These are phyloP conservation scores for Yarrowia deformans DNA, from an alignment of 805 yeast species.

Conservation along the genomic window DNA sequence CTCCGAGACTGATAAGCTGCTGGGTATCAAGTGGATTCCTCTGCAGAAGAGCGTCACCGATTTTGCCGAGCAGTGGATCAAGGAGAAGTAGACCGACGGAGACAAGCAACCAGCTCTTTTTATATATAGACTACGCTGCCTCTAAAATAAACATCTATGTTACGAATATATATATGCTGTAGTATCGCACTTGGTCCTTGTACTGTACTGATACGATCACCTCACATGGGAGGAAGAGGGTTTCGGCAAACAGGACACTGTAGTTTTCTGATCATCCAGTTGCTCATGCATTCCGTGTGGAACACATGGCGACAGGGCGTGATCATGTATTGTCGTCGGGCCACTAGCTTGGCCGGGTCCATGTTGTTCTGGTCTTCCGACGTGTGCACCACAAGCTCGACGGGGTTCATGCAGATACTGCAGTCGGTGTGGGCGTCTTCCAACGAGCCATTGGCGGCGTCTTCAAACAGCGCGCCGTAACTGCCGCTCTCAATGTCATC, in stretches of 20 bases:
- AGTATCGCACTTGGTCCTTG: not conserved
- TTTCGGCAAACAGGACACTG: conserved; percentile 95
- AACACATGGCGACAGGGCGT: conserved; percentile 93
- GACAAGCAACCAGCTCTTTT: too few relatives aligned
- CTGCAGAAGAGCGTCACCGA: conserved; percentile 17
- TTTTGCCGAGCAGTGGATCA: conserved; percentile 30
- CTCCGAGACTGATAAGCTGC: not conserved
- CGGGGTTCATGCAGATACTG: conserved; percentile 86
- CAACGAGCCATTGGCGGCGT: conserved; percentile 12
- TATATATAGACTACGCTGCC: not conserved
- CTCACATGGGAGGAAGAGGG: conserved; percentile 78
- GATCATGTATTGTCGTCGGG: conserved; percentile 55
- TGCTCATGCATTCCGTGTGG: conserved; percentile 86
- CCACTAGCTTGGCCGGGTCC: conserved; percentile 48
- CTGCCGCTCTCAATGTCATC: conserved; percentile 68
- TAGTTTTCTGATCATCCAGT: conserved; percentile 90
- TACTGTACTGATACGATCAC: too few relatives aligned
- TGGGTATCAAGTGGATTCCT: conserved; percentile 22
- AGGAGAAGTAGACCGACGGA: not conserved
- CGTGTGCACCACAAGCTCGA: conserved; percentile 57
- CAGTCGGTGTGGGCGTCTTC: conserved; percentile 64
- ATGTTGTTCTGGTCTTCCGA: conserved; percentile 43
- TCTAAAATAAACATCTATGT: conserved; percentile 17
- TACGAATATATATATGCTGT: conserved; percentile 36
- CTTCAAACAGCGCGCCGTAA: conserved; percentile 26